A percentile compares a stretch with the other conserved stretches of the same genome.
These are phyloP conservation scores for Backusella tarrabulga DNA, from an alignment of 192 early-diverging fungal genomes.

Conservation along the genomic window DNA sequence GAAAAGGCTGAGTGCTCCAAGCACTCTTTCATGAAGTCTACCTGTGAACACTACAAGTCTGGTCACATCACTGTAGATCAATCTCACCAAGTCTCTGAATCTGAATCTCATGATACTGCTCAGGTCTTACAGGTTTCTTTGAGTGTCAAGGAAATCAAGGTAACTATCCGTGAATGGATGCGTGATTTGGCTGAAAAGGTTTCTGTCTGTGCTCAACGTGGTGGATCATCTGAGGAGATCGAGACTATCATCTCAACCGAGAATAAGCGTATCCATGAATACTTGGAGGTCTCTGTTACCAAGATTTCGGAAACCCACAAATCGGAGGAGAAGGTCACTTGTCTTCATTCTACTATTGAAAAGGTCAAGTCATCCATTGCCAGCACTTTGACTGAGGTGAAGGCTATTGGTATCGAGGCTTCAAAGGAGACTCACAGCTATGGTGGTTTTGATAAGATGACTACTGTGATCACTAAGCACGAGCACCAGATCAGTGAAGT, in stretches of 20 bases:
- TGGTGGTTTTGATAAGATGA: slow-evolving; percentile 22
- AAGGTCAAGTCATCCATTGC: slow-evolving; percentile 6
- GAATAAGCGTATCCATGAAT: not conserved
- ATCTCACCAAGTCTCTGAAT: not conserved
- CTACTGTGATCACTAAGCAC: slow-evolving; percentile 1
- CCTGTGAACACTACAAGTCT: not conserved
- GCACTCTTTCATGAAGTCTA: not conserved
- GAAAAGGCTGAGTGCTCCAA: slow-evolving; percentile 9
- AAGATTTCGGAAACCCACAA: slow-evolving; percentile 11
- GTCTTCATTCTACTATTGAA: not conserved
- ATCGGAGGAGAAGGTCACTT: not conserved
- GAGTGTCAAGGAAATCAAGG: slow-evolving; percentile 18
- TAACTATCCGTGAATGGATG: slow-evolving; percentile 11
- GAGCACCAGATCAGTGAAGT: slow-evolving; percentile 13
- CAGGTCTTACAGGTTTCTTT: not conserved
- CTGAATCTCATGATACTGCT: not conserved
- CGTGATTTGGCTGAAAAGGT: slow-evolving; percentile 16
- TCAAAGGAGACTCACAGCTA: not conserved
- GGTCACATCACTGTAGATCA: not conserved
- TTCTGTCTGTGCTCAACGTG: slow-evolving; percentile 1
- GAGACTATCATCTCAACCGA: slow-evolving; percentile 1
- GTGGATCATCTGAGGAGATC: slow-evolving; percentile 7
- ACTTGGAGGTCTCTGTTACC: slow-evolving; percentile 11
- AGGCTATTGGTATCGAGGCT: slow-evolving; percentile 6
- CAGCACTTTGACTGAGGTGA: slow-evolving; percentile 10